Base-by-base conservation (phyloP, 805 yeast genomes). In the Metschnikowia noctiluminum region DNA sequence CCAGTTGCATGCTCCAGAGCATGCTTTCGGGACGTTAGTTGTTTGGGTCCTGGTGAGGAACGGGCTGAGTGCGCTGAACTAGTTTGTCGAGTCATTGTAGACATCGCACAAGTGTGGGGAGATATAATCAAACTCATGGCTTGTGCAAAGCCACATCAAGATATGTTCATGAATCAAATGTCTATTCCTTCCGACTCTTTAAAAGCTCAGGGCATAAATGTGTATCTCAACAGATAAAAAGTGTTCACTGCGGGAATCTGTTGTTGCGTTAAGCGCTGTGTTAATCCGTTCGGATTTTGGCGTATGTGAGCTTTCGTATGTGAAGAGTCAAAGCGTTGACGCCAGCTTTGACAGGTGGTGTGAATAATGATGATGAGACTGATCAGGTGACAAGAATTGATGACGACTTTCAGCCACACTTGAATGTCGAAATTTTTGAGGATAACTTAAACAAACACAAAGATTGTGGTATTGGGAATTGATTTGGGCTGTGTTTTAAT, bases 81-180 rank as follows among this genome's bases (percentile, higher is more conserved):
- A 13, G 41, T 11, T 35, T 48, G 31, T 27, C 46, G 43, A 21
- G 50, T 42, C 16, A 43, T 46, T 10, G 51, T 45, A n/a, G 56
- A 45, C 51, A 52, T 52, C 21, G 43, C 43, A 36, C 46, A 49
- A 32, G 45, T 14, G 36, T 41, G 47, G 14, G 55, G 49, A 26
- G 55, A 49, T 26, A 49, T 37, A 12, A 52, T 46, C 45, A 52
- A 49, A 38, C 53, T 52, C 55, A 52, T 52, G 38, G 32, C 35
- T 41, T 8, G 21, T 35, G 28, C 37, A 14, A 21, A 28, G 40
- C 31, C 31, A 12, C 46, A 46, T 46, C 46, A 34, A 46, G 38
- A 37, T 8, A 13, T 11, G 11, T 15, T 37, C 40, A 10, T 12
- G 30, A 30, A 35, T 12, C 12, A 10, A 11, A 9, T 21, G 28